These are phyloP conservation scores for Canariomyces notabilis DNA, from an alignment of 2,329 filamentous ascomycete species.

Conservation along the genomic window DNA sequence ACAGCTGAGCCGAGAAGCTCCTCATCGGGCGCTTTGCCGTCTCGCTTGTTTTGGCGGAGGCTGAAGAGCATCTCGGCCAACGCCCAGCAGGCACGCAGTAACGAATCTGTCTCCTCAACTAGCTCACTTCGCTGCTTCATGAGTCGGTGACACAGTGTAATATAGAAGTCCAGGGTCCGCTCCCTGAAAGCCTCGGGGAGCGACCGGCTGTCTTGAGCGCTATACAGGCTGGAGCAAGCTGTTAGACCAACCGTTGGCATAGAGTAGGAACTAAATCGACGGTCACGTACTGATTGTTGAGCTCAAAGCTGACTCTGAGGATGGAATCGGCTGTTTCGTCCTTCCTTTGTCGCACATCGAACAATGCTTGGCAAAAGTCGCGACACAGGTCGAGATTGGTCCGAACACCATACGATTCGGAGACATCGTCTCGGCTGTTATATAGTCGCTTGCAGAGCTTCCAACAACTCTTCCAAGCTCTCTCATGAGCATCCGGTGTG, in stretches of 20 bases:
- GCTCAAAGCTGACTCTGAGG: slow-evolving; percentile 84
- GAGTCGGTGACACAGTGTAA: slow-evolving; percentile 87
- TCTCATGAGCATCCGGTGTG: slow-evolving; percentile 72
- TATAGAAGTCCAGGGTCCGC: slow-evolving; percentile 87
- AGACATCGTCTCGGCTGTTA: slow-evolving; percentile 67
- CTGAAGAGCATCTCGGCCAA: slow-evolving; percentile 91
- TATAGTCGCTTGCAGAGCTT: slow-evolving; percentile 86
- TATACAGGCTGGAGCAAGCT: slow-evolving; percentile 59
- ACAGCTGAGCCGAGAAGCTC: slow-evolving; percentile 83
- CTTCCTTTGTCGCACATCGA: slow-evolving; percentile 73
- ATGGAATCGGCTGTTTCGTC: slow-evolving; percentile 82
- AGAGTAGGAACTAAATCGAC: background rate
- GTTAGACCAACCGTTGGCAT: slow-evolving; percentile 24
- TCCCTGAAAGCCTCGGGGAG: slow-evolving; percentile 84
- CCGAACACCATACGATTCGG: slow-evolving; percentile 60
- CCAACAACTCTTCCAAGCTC: slow-evolving; percentile 93
- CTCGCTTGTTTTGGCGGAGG: slow-evolving; percentile 73
- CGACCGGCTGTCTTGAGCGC: slow-evolving; percentile 73
- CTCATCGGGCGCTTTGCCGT: slow-evolving; percentile 69
- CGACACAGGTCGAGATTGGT: slow-evolving; percentile 81
- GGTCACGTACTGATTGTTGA: slow-evolving; percentile 78
- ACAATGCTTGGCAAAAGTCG: slow-evolving; percentile 87
- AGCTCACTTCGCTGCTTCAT: slow-evolving; percentile 87
- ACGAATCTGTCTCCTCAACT: slow-evolving; percentile 74
- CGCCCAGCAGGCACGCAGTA: slow-evolving; percentile 83